These are phyloP conservation scores for Exserohilum turcica DNA, from an alignment of 2,329 filamentous ascomycete species.

Conservation along the genomic window DNA sequence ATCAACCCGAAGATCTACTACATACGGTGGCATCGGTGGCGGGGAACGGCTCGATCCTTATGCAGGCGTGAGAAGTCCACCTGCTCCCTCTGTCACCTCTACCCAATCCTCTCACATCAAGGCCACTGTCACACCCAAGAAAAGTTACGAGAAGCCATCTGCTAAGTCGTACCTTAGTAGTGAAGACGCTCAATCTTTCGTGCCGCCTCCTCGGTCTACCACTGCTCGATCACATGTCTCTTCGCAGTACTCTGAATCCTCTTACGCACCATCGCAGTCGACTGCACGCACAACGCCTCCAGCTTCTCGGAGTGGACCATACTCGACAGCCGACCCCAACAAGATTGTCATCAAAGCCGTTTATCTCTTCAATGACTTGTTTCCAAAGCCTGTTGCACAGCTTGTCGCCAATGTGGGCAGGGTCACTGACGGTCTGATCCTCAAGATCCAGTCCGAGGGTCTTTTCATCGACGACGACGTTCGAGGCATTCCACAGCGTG, in stretches of 20 bases:
- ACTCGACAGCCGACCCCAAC: conserved; percentile 86
- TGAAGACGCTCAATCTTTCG: conserved; percentile 46
- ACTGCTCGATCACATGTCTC: conserved; percentile 44
- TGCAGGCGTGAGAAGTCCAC: conserved; percentile 61
- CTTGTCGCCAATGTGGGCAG: conserved; percentile 81
- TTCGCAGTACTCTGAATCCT: conserved; percentile 76
- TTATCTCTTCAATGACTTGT: conserved; percentile 89
- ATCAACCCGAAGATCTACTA: conserved; percentile 38
- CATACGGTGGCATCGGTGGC: conserved; percentile 56
- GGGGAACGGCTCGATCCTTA: conserved; percentile 74
- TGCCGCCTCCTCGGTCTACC: conserved; percentile 42
- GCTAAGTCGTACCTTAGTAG: conserved; percentile 64
- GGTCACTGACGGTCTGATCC: conserved; percentile 88
- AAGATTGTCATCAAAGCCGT: conserved; percentile 96
- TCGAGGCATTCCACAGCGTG: conserved; percentile 85
- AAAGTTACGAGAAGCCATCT: conserved; percentile 54
- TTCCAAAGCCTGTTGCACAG: conserved; percentile 87
- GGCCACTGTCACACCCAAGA: conserved; percentile 47
- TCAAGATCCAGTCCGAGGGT: conserved; percentile 91
- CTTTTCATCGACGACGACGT: conserved; percentile 98
- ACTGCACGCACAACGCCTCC: conserved; percentile 85
- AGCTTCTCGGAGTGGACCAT: conserved; percentile 75
- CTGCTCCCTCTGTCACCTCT: conserved; percentile 48
- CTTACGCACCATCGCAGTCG: conserved; percentile 82
- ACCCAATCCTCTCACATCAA: conserved; percentile 48